These are phyloP conservation scores for Pestalotiopsis fici DNA, from an alignment of 2,329 filamentous ascomycete species.

Conservation along the genomic window DNA sequence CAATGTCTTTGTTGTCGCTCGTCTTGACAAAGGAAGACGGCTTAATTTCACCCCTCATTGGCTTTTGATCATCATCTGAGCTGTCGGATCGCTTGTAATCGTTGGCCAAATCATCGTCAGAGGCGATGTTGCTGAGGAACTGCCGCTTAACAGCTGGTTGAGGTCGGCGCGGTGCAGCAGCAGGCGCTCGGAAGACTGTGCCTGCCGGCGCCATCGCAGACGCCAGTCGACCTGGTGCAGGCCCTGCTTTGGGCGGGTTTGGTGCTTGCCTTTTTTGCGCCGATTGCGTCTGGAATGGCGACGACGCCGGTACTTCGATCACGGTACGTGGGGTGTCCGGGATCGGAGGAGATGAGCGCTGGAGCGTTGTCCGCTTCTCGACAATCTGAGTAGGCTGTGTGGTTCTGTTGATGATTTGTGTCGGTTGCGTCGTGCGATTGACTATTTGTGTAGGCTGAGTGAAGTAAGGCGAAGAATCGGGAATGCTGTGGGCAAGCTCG, in stretches of 20 bases:
- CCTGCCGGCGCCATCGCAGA: slow-evolving; percentile 75
- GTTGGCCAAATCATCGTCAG: slow-evolving; percentile 31
- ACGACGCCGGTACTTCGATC: slow-evolving; percentile 88
- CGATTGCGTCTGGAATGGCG: slow-evolving; percentile 58
- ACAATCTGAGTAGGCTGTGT: slow-evolving; percentile 61
- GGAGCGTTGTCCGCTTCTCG: slow-evolving; percentile 32
- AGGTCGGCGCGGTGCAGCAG: slow-evolving; percentile 20
- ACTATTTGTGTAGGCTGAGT: slow-evolving; percentile 44
- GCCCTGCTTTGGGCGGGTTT: slow-evolving; percentile 29
- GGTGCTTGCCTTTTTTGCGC: slow-evolving; percentile 13
- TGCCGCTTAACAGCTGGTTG: slow-evolving; percentile 32
- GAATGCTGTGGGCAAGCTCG: slow-evolving; percentile 40
- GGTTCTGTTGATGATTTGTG: slow-evolving; percentile 45
- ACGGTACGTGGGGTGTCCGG: slow-evolving; percentile 43
- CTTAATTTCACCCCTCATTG: slow-evolving; percentile 31
- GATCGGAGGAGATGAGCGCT: slow-evolving; percentile 32
- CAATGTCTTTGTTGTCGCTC: slow-evolving; percentile 19
- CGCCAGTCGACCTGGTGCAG: slow-evolving; percentile 43
- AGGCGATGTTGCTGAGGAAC: slow-evolving; percentile 24
- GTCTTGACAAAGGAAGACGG: slow-evolving; percentile 31
- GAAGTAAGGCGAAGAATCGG: slow-evolving; percentile 44
- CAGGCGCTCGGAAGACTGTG: slow-evolving; percentile 64
- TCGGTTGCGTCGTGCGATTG: slow-evolving; percentile 48
- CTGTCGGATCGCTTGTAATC: slow-evolving; percentile 32
- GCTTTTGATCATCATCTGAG: slow-evolving; percentile 28